Evolutionary conservation across 805 yeast genomes (phyloP).

Genomic region (Starmerella powellii): DNA sequence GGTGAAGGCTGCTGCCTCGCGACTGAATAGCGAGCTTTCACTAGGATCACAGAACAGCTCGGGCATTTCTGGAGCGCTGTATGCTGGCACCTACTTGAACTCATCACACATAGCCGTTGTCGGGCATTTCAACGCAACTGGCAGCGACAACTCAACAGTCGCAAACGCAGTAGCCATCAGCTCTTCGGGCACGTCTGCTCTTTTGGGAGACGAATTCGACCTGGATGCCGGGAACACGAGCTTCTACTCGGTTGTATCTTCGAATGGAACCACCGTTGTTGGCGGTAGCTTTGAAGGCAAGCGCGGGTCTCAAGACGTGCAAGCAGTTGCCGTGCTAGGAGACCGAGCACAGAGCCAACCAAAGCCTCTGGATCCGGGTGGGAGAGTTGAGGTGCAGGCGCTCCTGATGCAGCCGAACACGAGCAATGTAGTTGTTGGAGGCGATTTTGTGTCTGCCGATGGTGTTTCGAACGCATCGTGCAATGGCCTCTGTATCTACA

Average conservation of each 20-base stretch:
- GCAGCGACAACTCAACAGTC: slow-evolving; percentile 24
- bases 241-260: not conserved
- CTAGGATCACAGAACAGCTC: not conserved
- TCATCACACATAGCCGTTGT: slow-evolving; percentile 43
- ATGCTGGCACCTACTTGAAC: slow-evolving; percentile 37
- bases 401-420: slow-evolving; percentile 12
- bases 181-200: too few species aligned
- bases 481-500: slow-evolving; percentile 42
- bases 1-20: not conserved
- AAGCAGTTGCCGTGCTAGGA: slow-evolving; percentile 1
- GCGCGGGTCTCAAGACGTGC: not conserved
- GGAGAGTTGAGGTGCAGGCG: slow-evolving; percentile 2
- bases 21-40: too few species aligned
- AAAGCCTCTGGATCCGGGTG: slow-evolving; percentile 1
- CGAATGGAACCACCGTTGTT: slow-evolving; percentile 20
- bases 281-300: slow-evolving; percentile 10
- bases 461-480: slow-evolving; percentile 3
- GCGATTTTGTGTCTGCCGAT: slow-evolving; percentile 5
- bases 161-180: slow-evolving; percentile 26
- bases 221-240: not conserved
- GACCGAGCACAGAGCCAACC: slow-evolving; percentile 7
- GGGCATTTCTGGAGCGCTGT: slow-evolving; percentile 19
- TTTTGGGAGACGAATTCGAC: too few species aligned
- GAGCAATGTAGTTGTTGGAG: slow-evolving; percentile 11
- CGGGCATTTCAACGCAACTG: slow-evolving; percentile 40